Conservation (phyloP, 169 alveolate species). For the Plasmodium knowlesi region DNA sequence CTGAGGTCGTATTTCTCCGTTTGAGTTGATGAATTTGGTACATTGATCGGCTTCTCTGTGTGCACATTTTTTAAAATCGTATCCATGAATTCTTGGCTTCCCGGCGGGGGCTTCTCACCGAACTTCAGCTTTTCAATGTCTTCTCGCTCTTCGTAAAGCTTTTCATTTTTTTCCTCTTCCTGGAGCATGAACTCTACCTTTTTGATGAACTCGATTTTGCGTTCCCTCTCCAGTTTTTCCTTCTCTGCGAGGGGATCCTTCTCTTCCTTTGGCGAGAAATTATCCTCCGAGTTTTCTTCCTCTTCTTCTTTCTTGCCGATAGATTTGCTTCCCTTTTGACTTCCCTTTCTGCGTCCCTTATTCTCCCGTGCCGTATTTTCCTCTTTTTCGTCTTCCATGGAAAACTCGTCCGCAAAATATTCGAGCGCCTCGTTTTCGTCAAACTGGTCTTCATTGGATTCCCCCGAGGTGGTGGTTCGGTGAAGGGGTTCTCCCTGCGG, state of each 20-base stretch:
- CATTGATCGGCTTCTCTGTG: neutral
- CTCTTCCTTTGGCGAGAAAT: neutral
- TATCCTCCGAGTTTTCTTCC: neutral
- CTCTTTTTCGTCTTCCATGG: neutral
- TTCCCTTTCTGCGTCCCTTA: neutral
- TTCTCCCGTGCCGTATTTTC: neutral
- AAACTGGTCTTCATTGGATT: neutral
- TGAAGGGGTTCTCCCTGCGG: neutral
- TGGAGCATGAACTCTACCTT: slow-evolving; percentile 34
- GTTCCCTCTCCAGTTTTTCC: slow-evolving; percentile 20
- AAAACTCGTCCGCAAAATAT: neutral
- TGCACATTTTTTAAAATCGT: slow-evolving; percentile 27
- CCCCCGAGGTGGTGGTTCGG: neutral
- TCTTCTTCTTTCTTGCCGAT: neutral
- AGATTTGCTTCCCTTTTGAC: neutral
- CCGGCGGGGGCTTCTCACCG: slow-evolving; percentile 56
- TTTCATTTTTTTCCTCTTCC: slow-evolving; percentile 49
- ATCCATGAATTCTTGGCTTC: slow-evolving; percentile 40
- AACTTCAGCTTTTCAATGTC: slow-evolving; percentile 45
- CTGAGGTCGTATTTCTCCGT: neutral
- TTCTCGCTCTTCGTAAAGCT: slow-evolving; percentile 32
- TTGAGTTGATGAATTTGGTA: neutral
- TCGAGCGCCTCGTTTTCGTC: neutral
- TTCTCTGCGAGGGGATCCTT: neutral
- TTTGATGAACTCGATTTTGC: slow-evolving; percentile 52